Percentiles rank a stretch among this genome's conserved stretches.
Conservation (phyloP, 805 yeast species). For the Teunomyces panamensis region DNA sequence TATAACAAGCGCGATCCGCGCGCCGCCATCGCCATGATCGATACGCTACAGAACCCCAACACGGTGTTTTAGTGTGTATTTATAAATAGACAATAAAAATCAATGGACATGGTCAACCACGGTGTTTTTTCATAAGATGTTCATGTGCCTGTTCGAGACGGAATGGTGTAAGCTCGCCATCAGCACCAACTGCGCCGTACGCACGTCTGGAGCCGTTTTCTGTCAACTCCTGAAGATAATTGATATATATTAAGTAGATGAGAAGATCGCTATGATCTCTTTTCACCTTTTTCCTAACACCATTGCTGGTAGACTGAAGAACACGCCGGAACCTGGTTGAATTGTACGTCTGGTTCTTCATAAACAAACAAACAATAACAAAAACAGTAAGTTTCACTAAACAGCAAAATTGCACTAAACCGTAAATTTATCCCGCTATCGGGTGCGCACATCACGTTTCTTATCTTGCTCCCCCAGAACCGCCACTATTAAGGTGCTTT, state of each 20-base stretch:
- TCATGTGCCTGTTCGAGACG: constrained; percentile 36
- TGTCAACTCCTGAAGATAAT: constrained; percentile 43
- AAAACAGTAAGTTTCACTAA: neutral
- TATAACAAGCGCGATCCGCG: constrained; percentile 82
- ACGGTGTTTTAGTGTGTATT: constrained; percentile 9
- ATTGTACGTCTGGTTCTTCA: constrained; percentile 14
- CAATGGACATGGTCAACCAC: constrained; percentile 23
- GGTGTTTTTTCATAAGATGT: constrained; percentile 29
- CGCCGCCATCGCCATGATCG: constrained; percentile 67
- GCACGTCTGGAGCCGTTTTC: constrained; percentile 38
- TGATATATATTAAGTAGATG: constrained; percentile 45
- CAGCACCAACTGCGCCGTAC: constrained; percentile 29
- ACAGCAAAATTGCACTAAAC: neutral
- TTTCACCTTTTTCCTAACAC: constrained; percentile 13
- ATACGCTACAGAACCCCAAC: constrained; percentile 35
- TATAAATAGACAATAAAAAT: neutral
- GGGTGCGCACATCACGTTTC: too few species aligned
- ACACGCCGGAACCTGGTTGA: constrained; percentile 17
- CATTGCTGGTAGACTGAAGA: constrained; percentile 15
- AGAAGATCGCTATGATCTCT: constrained; percentile 43
- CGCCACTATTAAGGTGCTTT: too few species aligned
- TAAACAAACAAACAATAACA: neutral
- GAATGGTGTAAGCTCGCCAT: constrained; percentile 35
- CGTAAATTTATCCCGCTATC: too few species aligned
- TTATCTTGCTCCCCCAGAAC: too few species aligned